These are phyloP conservation scores for Sparassis latifolia DNA, from an alignment of 1,284 basidiomycete genomes.

Conservation along the genomic window DNA sequence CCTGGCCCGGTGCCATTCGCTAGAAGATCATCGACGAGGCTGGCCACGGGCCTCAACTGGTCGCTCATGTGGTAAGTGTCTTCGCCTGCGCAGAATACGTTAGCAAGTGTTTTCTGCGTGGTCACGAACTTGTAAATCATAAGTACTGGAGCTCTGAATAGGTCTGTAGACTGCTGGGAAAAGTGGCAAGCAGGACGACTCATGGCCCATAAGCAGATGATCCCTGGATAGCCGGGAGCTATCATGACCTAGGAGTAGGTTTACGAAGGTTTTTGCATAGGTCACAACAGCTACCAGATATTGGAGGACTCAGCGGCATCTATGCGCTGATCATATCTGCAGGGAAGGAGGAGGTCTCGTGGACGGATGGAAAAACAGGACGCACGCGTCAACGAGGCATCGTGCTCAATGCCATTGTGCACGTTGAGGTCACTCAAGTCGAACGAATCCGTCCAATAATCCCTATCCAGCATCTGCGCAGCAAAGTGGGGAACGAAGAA, in stretches of 20 bases:
- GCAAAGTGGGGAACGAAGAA: constrained; percentile 54
- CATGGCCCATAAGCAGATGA: no score
- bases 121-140: neutral
- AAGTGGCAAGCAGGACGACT: no score
- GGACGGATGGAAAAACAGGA: neutral
- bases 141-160: neutral
- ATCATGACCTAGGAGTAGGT: no score
- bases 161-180: no score
- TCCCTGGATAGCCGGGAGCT: no score
- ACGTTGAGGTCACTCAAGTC: constrained; percentile 58
- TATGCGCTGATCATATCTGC: neutral
- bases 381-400: constrained; percentile 62
- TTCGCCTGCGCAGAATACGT: constrained; percentile 37
- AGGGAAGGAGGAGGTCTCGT: neutral
- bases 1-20: constrained; percentile 44
- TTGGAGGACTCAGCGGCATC: neutral
- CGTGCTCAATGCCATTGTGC: constrained; percentile 77
- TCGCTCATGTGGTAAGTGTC: constrained; percentile 44
- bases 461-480: constrained; percentile 49
- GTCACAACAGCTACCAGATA: no score
- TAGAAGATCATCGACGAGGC: constrained; percentile 51
- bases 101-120: neutral
- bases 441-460: constrained; percentile 51
- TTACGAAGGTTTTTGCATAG: no score
- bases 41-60: constrained; percentile 43